These are phyloP conservation scores for Stagonosporopsis chrysanthemi DNA, from an alignment of 2,329 filamentous ascomycete genomes.

Conservation along the genomic window DNA sequence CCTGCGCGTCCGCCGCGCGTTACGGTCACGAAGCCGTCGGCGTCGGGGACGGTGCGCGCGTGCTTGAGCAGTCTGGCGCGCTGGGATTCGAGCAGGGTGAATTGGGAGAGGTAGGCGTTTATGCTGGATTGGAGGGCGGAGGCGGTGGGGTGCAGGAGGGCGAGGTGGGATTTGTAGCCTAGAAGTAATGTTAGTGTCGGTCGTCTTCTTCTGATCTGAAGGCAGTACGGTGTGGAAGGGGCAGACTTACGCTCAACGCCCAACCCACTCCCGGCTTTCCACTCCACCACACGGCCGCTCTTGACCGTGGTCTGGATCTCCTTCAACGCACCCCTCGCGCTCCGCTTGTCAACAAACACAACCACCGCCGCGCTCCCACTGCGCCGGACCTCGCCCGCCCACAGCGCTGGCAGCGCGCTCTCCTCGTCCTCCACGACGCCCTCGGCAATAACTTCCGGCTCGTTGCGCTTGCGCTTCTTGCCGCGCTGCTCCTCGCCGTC, in stretches of 20 bases:
- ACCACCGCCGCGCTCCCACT: constrained; percentile 84
- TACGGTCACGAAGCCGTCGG: constrained; percentile 95
- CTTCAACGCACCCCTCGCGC: constrained; percentile 78
- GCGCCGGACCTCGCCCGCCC: constrained; percentile 73
- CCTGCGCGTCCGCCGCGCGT: constrained; percentile 74
- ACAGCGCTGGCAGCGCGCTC: constrained; percentile 71
- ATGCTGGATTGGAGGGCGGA: constrained; percentile 73
- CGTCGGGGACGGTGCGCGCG: constrained; percentile 81
- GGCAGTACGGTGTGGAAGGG: constrained; percentile 16
- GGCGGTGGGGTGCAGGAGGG: constrained; percentile 73
- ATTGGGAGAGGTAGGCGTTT: constrained; percentile 87
- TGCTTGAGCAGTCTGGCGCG: constrained; percentile 67
- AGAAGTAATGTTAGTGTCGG: constrained; percentile 35
- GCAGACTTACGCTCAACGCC: constrained; percentile 61
- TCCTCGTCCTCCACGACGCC: constrained; percentile 64
- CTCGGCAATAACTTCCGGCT: constrained; percentile 46
- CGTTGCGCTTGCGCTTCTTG: constrained; percentile 64
- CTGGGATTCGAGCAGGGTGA: constrained; percentile 71
- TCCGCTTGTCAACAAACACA: constrained; percentile 82
- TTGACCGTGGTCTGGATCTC: constrained; percentile 70
- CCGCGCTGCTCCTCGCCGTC: constrained; percentile 49
- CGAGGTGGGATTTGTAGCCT: constrained; percentile 70
- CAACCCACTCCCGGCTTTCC: constrained; percentile 63
- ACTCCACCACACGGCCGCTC: constrained; percentile 67
- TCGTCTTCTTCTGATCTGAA: too few species aligned